A percentile compares a stretch with the other conserved stretches of the same genome.
These are phyloP conservation scores for Aspergillus bombycis DNA, from an alignment of 2,329 filamentous ascomycete species.

Conservation along the genomic window DNA sequence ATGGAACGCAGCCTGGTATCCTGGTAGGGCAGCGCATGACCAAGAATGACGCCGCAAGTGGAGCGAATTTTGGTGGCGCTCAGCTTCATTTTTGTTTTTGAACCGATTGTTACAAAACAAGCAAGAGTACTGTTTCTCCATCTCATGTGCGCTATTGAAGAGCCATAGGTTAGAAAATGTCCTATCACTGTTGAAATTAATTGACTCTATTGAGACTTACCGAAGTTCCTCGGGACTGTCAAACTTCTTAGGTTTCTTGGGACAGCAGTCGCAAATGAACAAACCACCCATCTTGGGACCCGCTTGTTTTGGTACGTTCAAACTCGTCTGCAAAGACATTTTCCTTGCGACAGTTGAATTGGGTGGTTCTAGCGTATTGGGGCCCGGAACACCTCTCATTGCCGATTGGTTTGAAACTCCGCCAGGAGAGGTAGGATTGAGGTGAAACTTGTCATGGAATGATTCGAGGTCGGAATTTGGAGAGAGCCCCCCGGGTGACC, in stretches of 20 bases:
- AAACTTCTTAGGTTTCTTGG: conserved; percentile 96
- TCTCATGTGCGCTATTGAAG: conserved; percentile 72
- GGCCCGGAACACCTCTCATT: conserved; percentile 40
- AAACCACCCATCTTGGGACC: conserved; percentile 57
- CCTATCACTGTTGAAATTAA: background rate
- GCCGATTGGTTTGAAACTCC: conserved; percentile 41
- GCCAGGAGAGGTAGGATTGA: conserved; percentile 52
- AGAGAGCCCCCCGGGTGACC: conserved; percentile 64
- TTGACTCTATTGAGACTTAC: conserved; percentile 57
- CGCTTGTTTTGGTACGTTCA: conserved; percentile 37
- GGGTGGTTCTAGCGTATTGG: conserved; percentile 43
- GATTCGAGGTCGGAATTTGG: conserved; percentile 59
- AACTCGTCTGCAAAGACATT: conserved; percentile 46
- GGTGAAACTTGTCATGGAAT: conserved; percentile 55
- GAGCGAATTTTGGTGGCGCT: conserved; percentile 92
- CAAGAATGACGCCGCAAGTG: conserved; percentile 92
- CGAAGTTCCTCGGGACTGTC: conserved; percentile 79
- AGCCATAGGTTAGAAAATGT: background rate
- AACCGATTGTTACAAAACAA: conserved; percentile 91
- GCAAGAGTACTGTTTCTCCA: conserved; percentile 96
- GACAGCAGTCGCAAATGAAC: conserved; percentile 89
- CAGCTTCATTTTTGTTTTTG: conserved; percentile 98
- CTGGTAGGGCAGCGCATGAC: conserved; percentile 85
- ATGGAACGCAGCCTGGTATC: conserved; percentile 83
- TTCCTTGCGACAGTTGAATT: conserved; percentile 48